Percentiles rank a stretch among this genome's conserved stretches.
phyloP scores from a whole-genome alignment of 2,329 filamentous ascomycete species.

The Thielaviopsis ethacetica region DNA sequence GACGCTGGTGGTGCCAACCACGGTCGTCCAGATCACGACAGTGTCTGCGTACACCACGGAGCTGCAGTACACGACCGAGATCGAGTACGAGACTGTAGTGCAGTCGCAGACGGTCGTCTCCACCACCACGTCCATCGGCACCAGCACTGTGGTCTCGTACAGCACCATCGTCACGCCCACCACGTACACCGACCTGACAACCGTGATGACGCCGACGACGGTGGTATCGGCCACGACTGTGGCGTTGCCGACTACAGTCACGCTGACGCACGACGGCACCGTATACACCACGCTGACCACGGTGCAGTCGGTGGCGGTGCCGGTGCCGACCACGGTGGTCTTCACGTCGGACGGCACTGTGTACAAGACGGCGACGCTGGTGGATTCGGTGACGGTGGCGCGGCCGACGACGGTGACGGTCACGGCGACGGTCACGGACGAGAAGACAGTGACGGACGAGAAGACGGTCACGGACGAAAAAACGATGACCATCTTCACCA shows the following conservation, averaged over 20 bases:
- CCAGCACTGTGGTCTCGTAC: not conserved
- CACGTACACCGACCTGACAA: not conserved
- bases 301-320: not conserved
- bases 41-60: not conserved
- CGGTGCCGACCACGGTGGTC: conserved; percentile 9
- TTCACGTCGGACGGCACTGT: conserved; percentile 10
- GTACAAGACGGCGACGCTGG: conserved; percentile 1
- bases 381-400: not conserved
- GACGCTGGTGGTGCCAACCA: not conserved
- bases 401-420: conserved; percentile 1
- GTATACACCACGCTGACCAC: conserved; percentile 8
- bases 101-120: not conserved
- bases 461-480: conserved; percentile 3
- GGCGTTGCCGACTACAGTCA: conserved; percentile 9
- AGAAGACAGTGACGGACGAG: conserved; percentile 4
- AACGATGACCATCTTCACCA: conserved; percentile 1
- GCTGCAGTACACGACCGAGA: not conserved
- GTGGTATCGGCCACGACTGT: conserved; percentile 1
- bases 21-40: conserved; percentile 5
- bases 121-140: not conserved
- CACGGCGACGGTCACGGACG: conserved; percentile 9
- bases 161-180: not conserved
- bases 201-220: not conserved
- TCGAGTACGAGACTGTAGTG: not conserved
- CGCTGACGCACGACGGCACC: conserved; percentile 10